phyloP scores from a whole-genome alignment of 306 rosid species.

The Senna siamea region DNA sequence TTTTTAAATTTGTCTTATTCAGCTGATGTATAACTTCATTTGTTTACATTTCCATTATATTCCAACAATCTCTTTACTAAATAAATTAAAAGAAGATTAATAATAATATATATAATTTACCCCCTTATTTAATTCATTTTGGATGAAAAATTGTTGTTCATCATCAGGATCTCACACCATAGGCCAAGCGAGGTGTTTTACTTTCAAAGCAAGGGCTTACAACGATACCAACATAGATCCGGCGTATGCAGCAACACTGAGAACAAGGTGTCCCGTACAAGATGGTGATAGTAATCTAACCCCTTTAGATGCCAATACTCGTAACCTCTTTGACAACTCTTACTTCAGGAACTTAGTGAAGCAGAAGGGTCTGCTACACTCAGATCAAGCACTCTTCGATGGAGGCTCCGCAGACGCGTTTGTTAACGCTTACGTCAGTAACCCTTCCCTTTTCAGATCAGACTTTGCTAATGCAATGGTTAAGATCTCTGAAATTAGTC shows the following conservation, averaged over 20 bases:
- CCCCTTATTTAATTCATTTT: no score
- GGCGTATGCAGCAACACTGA: constrained; percentile 33
- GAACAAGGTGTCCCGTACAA: constrained; percentile 44
- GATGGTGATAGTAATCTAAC: constrained; percentile 50
- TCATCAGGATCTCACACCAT: constrained; percentile 71
- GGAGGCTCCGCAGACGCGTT: constrained; percentile 44
- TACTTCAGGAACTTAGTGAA: constrained; percentile 50
- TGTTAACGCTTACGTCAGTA: constrained; percentile 39
- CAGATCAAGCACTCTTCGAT: constrained; percentile 55
- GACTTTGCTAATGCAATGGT: constrained; percentile 57
- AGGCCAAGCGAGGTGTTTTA: constrained; percentile 47
- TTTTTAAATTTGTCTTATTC: no score
- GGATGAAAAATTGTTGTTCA: no score
- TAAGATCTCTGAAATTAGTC: constrained; percentile 50
- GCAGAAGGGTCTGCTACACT: constrained; percentile 55
- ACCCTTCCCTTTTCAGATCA: not conserved
- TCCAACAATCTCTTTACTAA: no score
- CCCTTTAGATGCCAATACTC: constrained; percentile 45
- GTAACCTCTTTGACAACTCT: constrained; percentile 43
- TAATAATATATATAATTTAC: no score
- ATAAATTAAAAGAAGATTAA: no score
- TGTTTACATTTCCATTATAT: no score
- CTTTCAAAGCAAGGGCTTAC: constrained; percentile 44
- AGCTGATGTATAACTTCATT: no score
- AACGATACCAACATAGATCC: constrained; percentile 55